Base-by-base conservation (phyloP, 352 stramenopile species). In the Saprolegnia parasitica region DNA sequence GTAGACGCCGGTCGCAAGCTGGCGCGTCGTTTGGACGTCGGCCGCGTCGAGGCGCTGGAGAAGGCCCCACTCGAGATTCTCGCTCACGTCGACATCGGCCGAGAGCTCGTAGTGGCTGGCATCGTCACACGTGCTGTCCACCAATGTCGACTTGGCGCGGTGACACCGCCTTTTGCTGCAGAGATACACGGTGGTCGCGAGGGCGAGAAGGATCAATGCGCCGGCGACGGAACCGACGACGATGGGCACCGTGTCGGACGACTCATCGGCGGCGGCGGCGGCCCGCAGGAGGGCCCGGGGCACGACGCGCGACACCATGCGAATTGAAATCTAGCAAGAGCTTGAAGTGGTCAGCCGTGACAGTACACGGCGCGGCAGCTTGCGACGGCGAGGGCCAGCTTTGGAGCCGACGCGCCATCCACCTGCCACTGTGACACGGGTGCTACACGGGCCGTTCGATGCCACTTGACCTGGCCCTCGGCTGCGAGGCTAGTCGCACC, bases 351-450 rank as follows among this genome's bases (percentile, higher is more conserved):
- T 49, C 42, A 49, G 42, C 11, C 42, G 42, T n/a, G 42, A 49
- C 42, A 49, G 42, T 49, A 49, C 42, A n/a, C 42, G 42, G 42
- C 42, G 42, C 13, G 13, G 42, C 18, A n/a, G 42, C 13, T n/a
- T 49, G 11, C 42, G 42, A 49, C 29, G 18, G 42, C 42, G 42
- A 49, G 42, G 42, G 42, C 42, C 42, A 49, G 42, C 42, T 49
- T n/a, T 15, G 42, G 42, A 49, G 42, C 42, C 42, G 18, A n/a
- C 42, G 42, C 13, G 13, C 13, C 42, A 49, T 15, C 42, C 42
- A 49, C 42, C 42, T 49, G 42, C 42, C 42, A 49, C 42, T 49
- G 42, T 49, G 42, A 49, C 42, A 49, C 42, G 42, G 42, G 42
- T 49, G 42, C 13, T n/a, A 49, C 18, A 35, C 42, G 18, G 42